Base-by-base conservation (phyloP, 75 land plant genomes). In the Cryptomeria japonica region DNA sequence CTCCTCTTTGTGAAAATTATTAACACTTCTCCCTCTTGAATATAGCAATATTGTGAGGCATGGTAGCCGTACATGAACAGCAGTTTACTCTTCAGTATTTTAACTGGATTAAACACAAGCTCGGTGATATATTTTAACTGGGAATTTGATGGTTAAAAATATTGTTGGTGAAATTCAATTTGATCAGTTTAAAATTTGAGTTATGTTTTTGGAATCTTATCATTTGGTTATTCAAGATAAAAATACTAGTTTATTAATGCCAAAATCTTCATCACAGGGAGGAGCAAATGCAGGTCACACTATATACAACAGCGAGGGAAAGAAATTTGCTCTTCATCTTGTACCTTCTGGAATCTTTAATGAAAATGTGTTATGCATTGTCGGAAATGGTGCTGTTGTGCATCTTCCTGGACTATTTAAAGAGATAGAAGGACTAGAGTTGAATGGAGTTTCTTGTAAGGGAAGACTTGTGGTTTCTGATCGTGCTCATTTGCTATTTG, bases 281-380 rank as follows among this genome's bases (percentile, higher is more conserved):
- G 99, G 99, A 37, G 95, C 98, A 80, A 98, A 98, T 92, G 99
- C 99, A 86, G 99, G 99, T 25, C 99, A 98, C 86, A 97, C 99
- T 5, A 97, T 98, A 80, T 98, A 98, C 89, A 97, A 98, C 80
- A 79, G 92, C 34, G 97, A 98, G 90, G 99, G 99, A 11, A 92
- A 96, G 89, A 98, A 95, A 90, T 98, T 97, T 94, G 97, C 99
- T 18, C 95, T 98, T 70, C 99, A 97, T 84, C 96, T 98, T 85
- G 95, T 98, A 44, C 99, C 99, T 1, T 97, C 99, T 8, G 99
- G 99, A n/a, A 98, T 98, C 39, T 93, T 98, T 13, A 94, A 97
- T 90, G 95, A 92, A 88, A 94, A 94, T 25, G 90, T 99, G 9
- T 38, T 94, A 2, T 97, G 99, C 87, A 92, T 97, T 18, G 91